A percentile compares a stretch with the other conserved stretches of the same genome.
Evolutionary conservation across 257 asterid genomes (phyloP).

Genomic region (Anisodus acutangulus): DNA sequence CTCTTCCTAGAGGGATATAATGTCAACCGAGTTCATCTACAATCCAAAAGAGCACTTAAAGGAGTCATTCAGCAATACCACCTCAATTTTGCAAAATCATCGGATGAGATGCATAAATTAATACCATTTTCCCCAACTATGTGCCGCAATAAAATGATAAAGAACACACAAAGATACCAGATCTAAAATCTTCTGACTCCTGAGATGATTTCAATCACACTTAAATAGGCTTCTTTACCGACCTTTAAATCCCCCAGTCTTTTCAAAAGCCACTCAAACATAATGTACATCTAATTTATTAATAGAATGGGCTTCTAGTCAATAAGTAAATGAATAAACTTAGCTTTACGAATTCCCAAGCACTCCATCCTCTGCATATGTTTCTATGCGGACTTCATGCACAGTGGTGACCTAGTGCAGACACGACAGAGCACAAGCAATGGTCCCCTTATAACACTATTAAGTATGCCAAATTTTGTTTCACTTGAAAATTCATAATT

Average conservation of each 20-base stretch:
- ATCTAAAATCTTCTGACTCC: background rate
- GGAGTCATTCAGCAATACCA: background rate
- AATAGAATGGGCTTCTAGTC: background rate
- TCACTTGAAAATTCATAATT: background rate
- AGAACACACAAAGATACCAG: background rate
- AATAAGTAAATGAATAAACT: background rate
- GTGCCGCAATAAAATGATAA: background rate
- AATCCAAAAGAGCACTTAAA: slow-evolving; percentile 5
- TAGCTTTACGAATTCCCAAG: background rate
- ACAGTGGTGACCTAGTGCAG: background rate
- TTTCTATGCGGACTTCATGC: background rate
- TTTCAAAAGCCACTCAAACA: background rate
- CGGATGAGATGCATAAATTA: slow-evolving; percentile 14
- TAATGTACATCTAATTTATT: background rate
- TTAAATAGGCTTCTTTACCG: slow-evolving; percentile 7
- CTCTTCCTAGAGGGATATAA: background rate
- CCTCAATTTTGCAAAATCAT: background rate
- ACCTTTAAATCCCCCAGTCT: background rate
- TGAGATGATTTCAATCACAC: background rate
- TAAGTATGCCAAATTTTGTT: background rate
- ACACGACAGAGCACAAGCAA: background rate
- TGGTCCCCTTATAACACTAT: background rate
- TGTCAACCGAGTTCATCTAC: background rate
- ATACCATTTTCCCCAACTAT: background rate
- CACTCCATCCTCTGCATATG: background rate